Base-by-base conservation (phyloP, 2,329 filamentous ascomycete species). In the Gnomoniopsis smithogilvyi region DNA sequence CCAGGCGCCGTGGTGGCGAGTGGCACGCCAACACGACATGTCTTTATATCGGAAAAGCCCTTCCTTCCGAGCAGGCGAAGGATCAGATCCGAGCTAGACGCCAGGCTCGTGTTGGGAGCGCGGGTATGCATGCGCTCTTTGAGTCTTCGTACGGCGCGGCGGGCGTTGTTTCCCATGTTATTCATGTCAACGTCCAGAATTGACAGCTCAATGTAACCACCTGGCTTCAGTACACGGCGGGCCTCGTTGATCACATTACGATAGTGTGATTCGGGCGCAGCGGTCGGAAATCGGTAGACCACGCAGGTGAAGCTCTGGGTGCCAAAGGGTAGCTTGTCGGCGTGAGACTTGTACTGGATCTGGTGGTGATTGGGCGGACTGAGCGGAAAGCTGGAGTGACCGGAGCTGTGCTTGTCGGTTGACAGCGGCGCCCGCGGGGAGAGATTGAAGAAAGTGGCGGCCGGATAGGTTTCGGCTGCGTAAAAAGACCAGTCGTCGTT, bases 401-500 rank as follows among this genome's bases (percentile, higher is more conserved):
- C 43, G 3, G 73, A 72, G 43, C 66, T 74, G 48, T 72, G 74
- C 34, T 76, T 69, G 15, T 80, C 78, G n/a, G 73, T 67, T 0
- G 77, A 76, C n/a, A 80, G 66, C 45, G 80, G 80, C 43, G 80
- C 77, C 30, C 82, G 76, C 8, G 85, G 85, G 0, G 85, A 87
- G 24, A 94, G 79, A 68, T 93, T 92, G 76, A 91, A 94, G 63
- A 95, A 88, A 2, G 85, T 88, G 0, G 88, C 88, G 0, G 80
- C 79, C 0, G 89, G 88, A 64, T 94, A 94, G 1, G 89, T 92
- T 68, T 93, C 85, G 7, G 91, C 89, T 21, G 90, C 90, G 66
- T 92, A 94, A 70, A 91, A 93, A 0, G 90, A 93, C 91, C 91
- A 95, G 68, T 95, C 91, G 64, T 89, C 86, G 67, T 92, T 93